These are phyloP conservation scores for Cladosporium sp. DNA, from an alignment of 2,329 filamentous ascomycete genomes.

Conservation along the genomic window DNA sequence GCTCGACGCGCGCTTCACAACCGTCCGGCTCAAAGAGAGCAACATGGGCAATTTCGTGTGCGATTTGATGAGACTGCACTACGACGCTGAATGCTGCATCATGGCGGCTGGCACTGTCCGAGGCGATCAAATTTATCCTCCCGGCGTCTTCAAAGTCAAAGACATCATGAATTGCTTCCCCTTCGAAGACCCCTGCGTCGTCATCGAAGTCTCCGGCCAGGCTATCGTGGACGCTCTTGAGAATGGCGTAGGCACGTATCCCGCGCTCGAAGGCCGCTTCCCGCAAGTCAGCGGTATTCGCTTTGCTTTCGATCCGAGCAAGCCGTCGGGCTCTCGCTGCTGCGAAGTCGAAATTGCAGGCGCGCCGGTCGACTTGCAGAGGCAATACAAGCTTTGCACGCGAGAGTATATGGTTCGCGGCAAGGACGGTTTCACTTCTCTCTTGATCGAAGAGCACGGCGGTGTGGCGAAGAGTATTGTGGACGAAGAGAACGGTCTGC, in stretches of 20 bases:
- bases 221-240: conserved; percentile 79
- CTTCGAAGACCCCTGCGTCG: conserved; percentile 85
- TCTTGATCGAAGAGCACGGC: conserved; percentile 75
- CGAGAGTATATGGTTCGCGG: conserved; percentile 86
- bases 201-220: conserved; percentile 69
- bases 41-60: conserved; percentile 91
- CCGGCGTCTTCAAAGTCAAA: conserved; percentile 72
- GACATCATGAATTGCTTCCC: conserved; percentile 60
- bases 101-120: conserved; percentile 86
- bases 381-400: conserved; percentile 72
- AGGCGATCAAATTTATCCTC: conserved; percentile 84
- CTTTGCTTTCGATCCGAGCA: conserved; percentile 69
- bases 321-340: conserved; percentile 63
- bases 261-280: conserved; percentile 79
- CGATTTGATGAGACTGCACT: conserved; percentile 84
- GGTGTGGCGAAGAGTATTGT: conserved; percentile 76
- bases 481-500: conserved; percentile 80
- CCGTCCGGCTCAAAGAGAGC: conserved; percentile 73
- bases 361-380: conserved; percentile 61
- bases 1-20: conserved; percentile 82
- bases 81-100: conserved; percentile 75
- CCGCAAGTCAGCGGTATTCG: conserved; percentile 83
- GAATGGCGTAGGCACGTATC: conserved; percentile 77
- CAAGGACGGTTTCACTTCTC: conserved; percentile 71
- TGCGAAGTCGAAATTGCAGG: conserved; percentile 62